Conservation (phyloP, 306 rosid genomes). For the Cajanus cajan region DNA sequence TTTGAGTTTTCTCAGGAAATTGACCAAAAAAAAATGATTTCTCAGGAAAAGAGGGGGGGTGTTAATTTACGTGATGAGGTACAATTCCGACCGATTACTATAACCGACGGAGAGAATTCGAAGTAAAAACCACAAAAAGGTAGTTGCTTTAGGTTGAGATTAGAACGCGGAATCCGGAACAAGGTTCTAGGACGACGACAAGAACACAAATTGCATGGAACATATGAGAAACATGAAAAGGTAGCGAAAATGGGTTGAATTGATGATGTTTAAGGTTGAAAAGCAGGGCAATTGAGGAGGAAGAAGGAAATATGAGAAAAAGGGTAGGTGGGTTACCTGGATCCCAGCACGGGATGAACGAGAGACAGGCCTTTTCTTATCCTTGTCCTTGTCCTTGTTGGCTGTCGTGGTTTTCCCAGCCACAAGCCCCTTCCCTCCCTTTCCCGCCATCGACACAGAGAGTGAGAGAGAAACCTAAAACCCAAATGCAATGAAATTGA, state of each 20-base stretch:
- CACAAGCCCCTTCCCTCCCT: slow-evolving; percentile 90
- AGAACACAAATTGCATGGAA: not conserved
- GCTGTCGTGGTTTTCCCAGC: slow-evolving; percentile 77
- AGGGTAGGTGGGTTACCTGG: slow-evolving; percentile 43
- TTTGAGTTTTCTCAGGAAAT: not conserved
- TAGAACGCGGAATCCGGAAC: not conserved
- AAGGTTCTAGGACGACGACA: not conserved
- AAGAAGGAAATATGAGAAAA: not conserved
- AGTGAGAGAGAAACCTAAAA: not conserved
- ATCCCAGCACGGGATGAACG: slow-evolving; percentile 94
- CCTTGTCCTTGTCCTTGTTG: slow-evolving; percentile 79
- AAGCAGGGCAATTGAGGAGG: not conserved
- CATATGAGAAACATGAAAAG: not conserved
- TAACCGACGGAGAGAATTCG: not conserved
- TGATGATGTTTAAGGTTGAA: not conserved
- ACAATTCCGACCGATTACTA: not conserved
- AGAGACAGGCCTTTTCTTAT: slow-evolving; percentile 77
- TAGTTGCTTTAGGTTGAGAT: not conserved
- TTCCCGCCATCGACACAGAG: slow-evolving; percentile 62
- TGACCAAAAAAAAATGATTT: not conserved
- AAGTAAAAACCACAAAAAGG: not conserved
- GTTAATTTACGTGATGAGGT: not conserved
- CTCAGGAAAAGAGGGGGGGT: not conserved
- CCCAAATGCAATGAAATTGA: too few species aligned
- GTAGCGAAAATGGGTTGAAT: not conserved